These are phyloP conservation scores for Cladobotryum protrusum DNA, from an alignment of 2,329 filamentous ascomycete species.

Conservation along the genomic window DNA sequence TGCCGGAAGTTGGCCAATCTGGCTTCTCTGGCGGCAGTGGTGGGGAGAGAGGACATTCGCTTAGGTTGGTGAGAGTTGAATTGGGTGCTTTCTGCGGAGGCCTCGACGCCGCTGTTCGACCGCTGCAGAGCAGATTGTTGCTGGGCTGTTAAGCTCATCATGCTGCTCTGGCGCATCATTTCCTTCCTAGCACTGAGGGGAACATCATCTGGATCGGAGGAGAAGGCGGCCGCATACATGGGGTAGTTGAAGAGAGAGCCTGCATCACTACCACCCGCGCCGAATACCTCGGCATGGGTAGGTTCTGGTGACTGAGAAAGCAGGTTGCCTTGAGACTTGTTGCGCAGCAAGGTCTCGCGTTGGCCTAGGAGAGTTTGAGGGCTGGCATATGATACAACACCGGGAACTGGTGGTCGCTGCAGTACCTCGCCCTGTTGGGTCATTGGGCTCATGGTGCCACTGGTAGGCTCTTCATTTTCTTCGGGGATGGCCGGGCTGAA, in stretches of 20 bases:
- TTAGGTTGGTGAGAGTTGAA: conserved; percentile 53
- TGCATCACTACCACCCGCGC: conserved; percentile 34
- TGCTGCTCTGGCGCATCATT: conserved; percentile 50
- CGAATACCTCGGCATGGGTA: conserved; percentile 15
- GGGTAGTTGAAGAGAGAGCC: conserved; percentile 34
- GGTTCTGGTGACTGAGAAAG: conserved; percentile 21
- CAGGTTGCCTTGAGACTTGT: conserved; percentile 41
- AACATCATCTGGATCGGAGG: conserved; percentile 57
- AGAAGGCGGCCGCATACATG: conserved; percentile 23
- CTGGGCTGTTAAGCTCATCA: conserved; percentile 27
- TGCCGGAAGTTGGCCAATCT: conserved; percentile 62
- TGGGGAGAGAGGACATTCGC: conserved; percentile 38
- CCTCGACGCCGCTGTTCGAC: conserved; percentile 17
- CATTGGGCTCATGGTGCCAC: conserved; percentile 17
- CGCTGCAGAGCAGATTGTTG: conserved; percentile 16
- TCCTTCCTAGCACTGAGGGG: conserved; percentile 63
- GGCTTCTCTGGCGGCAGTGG: conserved; percentile 44
- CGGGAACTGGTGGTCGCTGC: conserved; percentile 31
- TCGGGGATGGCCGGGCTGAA: conserved; percentile 18
- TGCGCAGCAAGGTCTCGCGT: conserved; percentile 48
- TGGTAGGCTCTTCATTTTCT: conserved; percentile 3
- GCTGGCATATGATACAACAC: conserved; percentile 44
- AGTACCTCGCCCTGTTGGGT: conserved; percentile 15
- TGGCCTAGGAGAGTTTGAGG: conserved; percentile 51
- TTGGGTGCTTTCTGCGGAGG: conserved; percentile 25